Conservation (phyloP, 306 rosid species). For the Acacia acuminata region DNA sequence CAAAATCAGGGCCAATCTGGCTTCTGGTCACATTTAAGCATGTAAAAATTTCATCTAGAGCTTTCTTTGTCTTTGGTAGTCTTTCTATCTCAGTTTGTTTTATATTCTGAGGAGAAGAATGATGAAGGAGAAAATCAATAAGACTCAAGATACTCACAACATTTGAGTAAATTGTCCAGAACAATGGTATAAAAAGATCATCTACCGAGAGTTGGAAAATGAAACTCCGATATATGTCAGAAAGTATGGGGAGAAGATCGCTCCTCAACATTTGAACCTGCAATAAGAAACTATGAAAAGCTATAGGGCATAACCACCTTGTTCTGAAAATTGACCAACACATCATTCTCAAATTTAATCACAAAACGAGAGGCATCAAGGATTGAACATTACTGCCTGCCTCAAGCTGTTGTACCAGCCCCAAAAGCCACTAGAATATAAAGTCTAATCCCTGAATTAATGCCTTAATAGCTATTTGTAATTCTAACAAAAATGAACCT, state of each 20-base stretch:
- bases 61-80: neutral
- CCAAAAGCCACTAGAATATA: neutral
- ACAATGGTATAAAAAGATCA: neutral
- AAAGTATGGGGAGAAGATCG: neutral
- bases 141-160: neutral
- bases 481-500: neutral
- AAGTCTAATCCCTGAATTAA: neutral
- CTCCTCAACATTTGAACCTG: constrained; percentile 32
- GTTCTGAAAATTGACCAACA: neutral
- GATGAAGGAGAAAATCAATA: constrained; percentile 19
- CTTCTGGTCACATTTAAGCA: constrained; percentile 31
- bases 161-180: neutral
- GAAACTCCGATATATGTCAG: neutral
- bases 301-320: neutral
- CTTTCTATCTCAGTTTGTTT: neutral
- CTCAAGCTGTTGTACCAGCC: neutral
- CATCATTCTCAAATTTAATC: neutral
- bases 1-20: constrained; percentile 22
- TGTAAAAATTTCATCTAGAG: neutral
- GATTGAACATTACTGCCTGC: neutral
- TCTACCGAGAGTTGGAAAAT: constrained; percentile 13
- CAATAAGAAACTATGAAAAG: constrained; percentile 16
- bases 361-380: neutral
- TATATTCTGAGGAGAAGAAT: constrained; percentile 3
- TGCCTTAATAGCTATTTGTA: neutral